Evolutionary conservation across 2,329 filamentous ascomycete species (phyloP).

Genomic region (Rhynchosporium agropyri): DNA sequence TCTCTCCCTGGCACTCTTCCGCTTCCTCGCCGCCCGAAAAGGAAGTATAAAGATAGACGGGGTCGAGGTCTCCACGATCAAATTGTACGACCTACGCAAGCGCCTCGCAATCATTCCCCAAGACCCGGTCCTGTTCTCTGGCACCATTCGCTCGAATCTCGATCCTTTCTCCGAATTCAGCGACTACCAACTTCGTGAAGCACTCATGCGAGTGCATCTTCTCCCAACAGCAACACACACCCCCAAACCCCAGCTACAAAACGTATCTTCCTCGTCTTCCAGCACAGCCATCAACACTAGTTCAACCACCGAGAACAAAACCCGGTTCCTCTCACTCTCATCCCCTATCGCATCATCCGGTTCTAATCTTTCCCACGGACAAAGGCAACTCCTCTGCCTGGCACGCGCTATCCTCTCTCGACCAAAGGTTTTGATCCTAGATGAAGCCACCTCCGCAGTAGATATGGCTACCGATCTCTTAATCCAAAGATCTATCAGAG

Average conservation of each 20-base stretch:
- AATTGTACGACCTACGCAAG: conserved; percentile 37
- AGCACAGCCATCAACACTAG: conserved; percentile 15
- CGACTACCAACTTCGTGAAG: conserved; percentile 70
- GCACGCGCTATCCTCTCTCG: conserved; percentile 83
- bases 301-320: conserved; percentile 16
- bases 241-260: neutral
- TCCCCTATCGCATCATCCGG: conserved; percentile 70
- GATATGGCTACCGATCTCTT: conserved; percentile 73
- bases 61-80: conserved; percentile 40
- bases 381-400: conserved; percentile 90
- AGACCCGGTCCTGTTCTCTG: conserved; percentile 81
- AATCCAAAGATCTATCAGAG: conserved; percentile 72
- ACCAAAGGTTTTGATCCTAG: conserved; percentile 87
- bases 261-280: neutral
- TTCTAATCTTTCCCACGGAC: conserved; percentile 62
- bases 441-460: conserved; percentile 82
- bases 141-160: conserved; percentile 30
- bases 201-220: conserved; percentile 82
- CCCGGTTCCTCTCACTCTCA: conserved; percentile 49
- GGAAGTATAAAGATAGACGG: conserved; percentile 41
- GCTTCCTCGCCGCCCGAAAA: conserved; percentile 45
- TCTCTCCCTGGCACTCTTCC: conserved; percentile 33
- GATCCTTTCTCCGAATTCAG: conserved; percentile 31
- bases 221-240: conserved; percentile 49
- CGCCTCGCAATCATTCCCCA: conserved; percentile 42